A percentile compares a stretch with the other conserved stretches of the same genome.
These are phyloP conservation scores for Fragilaria radians DNA, from an alignment of 108 stramenopile species.

Conservation along the genomic window DNA sequence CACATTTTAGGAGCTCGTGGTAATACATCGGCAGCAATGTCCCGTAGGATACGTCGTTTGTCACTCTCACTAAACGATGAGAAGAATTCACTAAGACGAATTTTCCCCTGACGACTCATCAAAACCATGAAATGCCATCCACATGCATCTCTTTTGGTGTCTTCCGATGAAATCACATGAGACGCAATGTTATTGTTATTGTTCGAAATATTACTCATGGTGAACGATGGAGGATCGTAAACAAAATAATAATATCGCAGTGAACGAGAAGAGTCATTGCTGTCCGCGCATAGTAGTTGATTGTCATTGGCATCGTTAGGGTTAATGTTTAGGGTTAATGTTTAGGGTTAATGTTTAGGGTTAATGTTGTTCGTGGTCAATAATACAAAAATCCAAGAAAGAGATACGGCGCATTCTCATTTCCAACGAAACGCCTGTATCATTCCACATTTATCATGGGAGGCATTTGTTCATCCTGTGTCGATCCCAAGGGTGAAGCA, in stretches of 20 bases:
- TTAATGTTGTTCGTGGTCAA: not conserved
- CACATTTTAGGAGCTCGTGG: slow-evolving; percentile 98
- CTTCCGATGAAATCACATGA: too few relatives aligned
- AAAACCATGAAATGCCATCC: slow-evolving; percentile 85
- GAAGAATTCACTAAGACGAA: slow-evolving; percentile 83
- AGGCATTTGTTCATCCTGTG: not conserved
- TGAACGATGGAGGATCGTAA: too few relatives aligned
- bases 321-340: not conserved
- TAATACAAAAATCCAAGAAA: not conserved
- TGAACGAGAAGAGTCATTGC: not conserved
- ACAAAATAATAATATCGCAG: not conserved
- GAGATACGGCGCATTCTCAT: not conserved
- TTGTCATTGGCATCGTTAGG: not conserved
- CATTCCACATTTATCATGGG: not conserved
- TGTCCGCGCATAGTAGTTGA: not conserved
- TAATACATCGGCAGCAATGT: slow-evolving; percentile 87
- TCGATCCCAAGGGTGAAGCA: not conserved
- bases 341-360: not conserved
- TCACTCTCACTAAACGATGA: slow-evolving; percentile 74
- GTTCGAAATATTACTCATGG: too few relatives aligned
- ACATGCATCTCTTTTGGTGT: slow-evolving; percentile 16
- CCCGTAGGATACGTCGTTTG: slow-evolving; percentile 88
- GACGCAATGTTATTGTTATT: not conserved
- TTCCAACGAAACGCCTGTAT: too few relatives aligned
- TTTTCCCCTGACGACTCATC: slow-evolving; percentile 84